Evolutionary conservation across 257 asterid genomes (phyloP).

Genomic region (Knoxia roxburghii): DNA sequence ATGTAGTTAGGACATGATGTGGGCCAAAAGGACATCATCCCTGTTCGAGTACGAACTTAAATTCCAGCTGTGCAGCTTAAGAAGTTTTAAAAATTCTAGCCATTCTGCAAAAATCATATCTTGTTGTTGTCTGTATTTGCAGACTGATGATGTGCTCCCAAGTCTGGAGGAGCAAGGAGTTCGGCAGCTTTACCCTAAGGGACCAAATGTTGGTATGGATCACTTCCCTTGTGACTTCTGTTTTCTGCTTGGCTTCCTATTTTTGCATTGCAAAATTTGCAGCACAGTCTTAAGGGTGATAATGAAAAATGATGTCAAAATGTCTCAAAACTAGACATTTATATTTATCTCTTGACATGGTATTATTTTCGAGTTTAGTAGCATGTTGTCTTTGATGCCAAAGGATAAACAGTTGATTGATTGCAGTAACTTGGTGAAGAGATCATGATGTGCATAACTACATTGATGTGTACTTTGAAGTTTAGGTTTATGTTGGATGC

Average conservation of each 20-base stretch:
- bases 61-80: background rate
- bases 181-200: conserved; percentile 82
- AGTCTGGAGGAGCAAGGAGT: conserved; percentile 96
- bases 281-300: background rate
- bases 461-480: background rate
- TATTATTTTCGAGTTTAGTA: background rate
- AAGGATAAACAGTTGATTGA: background rate
- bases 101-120: background rate
- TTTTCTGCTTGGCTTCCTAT: background rate
- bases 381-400: background rate
- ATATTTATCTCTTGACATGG: background rate
- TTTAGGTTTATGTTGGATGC: background rate
- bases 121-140: conserved; percentile 19
- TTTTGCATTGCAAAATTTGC: background rate
- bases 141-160: conserved; percentile 95
- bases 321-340: background rate
- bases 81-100: background rate
- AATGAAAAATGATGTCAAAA: background rate
- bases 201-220: conserved; percentile 63
- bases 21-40: background rate
- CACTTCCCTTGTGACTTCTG: background rate
- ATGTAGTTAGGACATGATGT: background rate
- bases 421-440: background rate
- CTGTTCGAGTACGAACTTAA: background rate
- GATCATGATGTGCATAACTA: background rate